Evolutionary conservation across 331 rosid species (phyloP), one percentile per base, ranked within the genome.

Genomic region (Malus hybrid): DNA sequence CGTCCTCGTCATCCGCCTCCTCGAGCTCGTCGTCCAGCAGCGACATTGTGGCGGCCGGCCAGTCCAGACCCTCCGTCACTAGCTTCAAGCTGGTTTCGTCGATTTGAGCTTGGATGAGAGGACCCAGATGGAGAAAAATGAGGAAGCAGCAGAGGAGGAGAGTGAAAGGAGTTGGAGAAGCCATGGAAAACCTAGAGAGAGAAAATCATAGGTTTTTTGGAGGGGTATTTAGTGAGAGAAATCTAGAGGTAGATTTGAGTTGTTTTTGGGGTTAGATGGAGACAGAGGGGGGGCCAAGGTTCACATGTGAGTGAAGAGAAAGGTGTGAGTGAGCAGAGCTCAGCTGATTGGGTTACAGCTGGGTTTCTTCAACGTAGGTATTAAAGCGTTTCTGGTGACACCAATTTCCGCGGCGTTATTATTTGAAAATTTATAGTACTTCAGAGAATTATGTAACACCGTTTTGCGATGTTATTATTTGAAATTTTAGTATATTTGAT

Each of bases 41-140:
- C 6, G 90, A 67, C 85, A 78, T 83, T 60, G 93, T 78, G 22
- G 87, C 73, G 2, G 42, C 18, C 1, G 96, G 91, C 90, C 88
- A 88, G 36, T 91, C 97, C n/a, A 93, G 29, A 10, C 84, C 81
- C 39, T 87, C 96, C 3, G 83, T 70, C 78, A 87, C 72, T 8
- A 93, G 79, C 73, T 91, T 91, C 63, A 91, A 28, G 79, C 79
- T 80, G 0, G 96, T 13, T 1, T 91, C 91, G 10, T 86, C 85
- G 59, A 85, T 89, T 52, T 93, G 90, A 7, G 87, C 84, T 0
- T 2, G 32, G 6, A 50, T 56, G 56, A 6, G n/a, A n/a, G 72
- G 52, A 46, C 67, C 33, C 18, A 76, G 1, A 10, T 33, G 1
- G 3, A 91, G 32, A 56, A 73, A 70, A 16, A 75, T 13, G 5